Conservation (phyloP, 106 monocot genomes). For the Apostasia ramifera region DNA sequence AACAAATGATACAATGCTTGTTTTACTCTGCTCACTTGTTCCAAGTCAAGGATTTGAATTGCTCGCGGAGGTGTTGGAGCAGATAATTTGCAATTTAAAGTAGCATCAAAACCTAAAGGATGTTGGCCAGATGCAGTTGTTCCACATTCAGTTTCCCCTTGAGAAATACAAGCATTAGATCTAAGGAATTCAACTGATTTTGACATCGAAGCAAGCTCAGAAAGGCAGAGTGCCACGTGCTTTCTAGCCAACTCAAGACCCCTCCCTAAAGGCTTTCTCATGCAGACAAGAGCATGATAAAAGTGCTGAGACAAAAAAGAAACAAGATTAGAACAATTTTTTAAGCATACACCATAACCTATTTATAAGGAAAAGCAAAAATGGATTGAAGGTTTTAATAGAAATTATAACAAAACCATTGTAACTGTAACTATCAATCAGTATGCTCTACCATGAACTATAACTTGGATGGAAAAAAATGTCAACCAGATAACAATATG, state of each 20-base stretch:
- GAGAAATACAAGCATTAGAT: constrained; percentile 31
- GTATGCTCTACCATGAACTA: no score
- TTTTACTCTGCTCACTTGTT: constrained; percentile 38
- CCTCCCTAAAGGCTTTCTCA: constrained; percentile 86
- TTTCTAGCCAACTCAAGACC: constrained; percentile 86
- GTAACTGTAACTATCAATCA: no score
- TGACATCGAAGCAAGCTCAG: constrained; percentile 53
- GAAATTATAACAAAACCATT: neutral
- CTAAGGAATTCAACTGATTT: constrained; percentile 66
- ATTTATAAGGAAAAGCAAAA: neutral
- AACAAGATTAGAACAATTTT: neutral
- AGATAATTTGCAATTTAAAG: constrained; percentile 61
- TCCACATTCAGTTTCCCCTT: constrained; percentile 30
- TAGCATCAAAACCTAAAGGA: constrained; percentile 91
- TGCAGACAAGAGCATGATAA: constrained; percentile 56
- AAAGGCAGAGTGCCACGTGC: constrained; percentile 64
- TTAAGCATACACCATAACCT: no score
- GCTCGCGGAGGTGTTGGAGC: constrained; percentile 89
- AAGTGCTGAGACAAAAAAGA: constrained; percentile 55
- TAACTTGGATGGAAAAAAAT: no score
- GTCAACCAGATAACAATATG: no score
- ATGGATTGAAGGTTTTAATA: neutral
- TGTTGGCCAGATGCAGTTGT: constrained; percentile 89
- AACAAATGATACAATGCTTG: no score
- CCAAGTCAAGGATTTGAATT: constrained; percentile 74